Conservation (phyloP, 2,329 filamentous ascomycete species). For the Meredithiella fracta region DNA sequence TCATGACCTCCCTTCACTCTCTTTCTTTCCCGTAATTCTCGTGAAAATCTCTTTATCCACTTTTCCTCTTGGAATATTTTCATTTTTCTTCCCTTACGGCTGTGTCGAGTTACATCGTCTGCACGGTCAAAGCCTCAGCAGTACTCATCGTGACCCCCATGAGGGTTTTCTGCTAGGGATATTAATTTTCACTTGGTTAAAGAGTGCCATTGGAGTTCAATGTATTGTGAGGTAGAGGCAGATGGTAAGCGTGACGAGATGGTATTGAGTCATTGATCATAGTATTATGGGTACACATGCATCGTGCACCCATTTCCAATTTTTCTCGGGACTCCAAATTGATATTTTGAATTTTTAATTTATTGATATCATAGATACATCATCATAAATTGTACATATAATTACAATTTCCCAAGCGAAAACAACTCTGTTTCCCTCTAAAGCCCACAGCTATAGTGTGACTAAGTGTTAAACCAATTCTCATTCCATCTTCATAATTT, state of each 20-base stretch:
- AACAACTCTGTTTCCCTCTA: constrained; percentile 2
- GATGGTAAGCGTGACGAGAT: not conserved
- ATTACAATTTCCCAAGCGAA: constrained; percentile 1
- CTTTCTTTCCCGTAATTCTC: not conserved
- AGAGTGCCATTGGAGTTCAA: not conserved
- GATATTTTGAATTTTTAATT: constrained; percentile 1
- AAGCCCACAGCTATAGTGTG: not conserved
- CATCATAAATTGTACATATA: not conserved
- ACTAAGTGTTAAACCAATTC: constrained; percentile 2
- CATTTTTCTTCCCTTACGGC: not conserved
- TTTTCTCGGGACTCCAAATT: not conserved
- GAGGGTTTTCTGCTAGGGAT: too few species aligned
- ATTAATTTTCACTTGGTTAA: too few species aligned
- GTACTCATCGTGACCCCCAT: not conserved
- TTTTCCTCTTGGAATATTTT: not conserved
- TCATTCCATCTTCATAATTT: constrained; percentile 1
- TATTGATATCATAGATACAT: too few species aligned
- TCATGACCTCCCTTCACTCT: not conserved
- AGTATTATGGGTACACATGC: not conserved
- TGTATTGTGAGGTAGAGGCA: not conserved
- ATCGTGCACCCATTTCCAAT: not conserved
- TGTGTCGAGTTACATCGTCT: not conserved
- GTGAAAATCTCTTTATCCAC: not conserved
- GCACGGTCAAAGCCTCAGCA: not conserved
- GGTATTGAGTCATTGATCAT: not conserved